Evolutionary conservation across 116 monocot species (phyloP).

Genomic region (Trichopus zeylanicus): DNA sequence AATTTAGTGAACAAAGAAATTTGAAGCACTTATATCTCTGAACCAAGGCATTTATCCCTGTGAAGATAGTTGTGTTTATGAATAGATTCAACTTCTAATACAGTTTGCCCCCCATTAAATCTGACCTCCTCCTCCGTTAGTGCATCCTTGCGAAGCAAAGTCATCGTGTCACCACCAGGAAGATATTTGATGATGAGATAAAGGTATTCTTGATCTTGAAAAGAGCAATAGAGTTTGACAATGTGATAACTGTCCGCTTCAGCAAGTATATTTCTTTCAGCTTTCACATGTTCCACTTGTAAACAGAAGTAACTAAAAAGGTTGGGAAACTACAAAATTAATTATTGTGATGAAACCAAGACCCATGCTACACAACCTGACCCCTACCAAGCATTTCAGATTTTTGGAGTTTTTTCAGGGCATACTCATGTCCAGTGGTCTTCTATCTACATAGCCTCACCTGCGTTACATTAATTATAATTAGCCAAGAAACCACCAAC

Average conservation of each 20-base stretch:
- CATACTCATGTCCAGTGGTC: slow-evolving; percentile 8
- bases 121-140: slow-evolving; percentile 12
- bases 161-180: slow-evolving; percentile 20
- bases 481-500: neutral
- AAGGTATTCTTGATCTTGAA: slow-evolving; percentile 10
- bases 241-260: slow-evolving; percentile 8
- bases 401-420: slow-evolving; percentile 10
- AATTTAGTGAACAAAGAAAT: neutral
- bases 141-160: slow-evolving; percentile 12
- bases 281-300: slow-evolving; percentile 13
- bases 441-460: slow-evolving; percentile 14
- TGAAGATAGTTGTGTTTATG: slow-evolving; percentile 14
- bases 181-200: slow-evolving; percentile 18
- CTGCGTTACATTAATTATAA: neutral
- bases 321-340: neutral
- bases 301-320: neutral
- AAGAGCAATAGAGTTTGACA: slow-evolving; percentile 12
- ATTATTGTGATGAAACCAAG: neutral
- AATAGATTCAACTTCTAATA: slow-evolving; percentile 10
- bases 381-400: slow-evolving; percentile 17
- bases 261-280: slow-evolving; percentile 17
- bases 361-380: slow-evolving; percentile 3
- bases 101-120: slow-evolving; percentile 10
- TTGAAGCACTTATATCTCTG: neutral
- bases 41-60: neutral